Conservation (phyloP, 2,329 filamentous ascomycete species). For the Verticillium nonalfalfae region DNA sequence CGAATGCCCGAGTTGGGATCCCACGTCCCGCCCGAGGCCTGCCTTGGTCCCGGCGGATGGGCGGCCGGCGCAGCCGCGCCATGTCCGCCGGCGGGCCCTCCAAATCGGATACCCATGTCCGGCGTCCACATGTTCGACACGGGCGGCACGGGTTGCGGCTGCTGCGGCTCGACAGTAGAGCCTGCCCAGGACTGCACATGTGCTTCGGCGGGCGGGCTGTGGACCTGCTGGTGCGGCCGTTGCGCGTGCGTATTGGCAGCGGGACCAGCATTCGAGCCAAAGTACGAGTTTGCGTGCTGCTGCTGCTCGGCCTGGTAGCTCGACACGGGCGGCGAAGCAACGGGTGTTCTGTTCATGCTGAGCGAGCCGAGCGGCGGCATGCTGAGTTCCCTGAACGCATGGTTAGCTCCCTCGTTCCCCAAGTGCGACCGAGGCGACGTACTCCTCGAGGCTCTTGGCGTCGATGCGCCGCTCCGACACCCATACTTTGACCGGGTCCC, state of each 20-base stretch:
- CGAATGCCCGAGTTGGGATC: constrained; percentile 52
- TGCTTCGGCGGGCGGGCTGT: constrained; percentile 30
- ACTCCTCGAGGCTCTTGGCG: constrained; percentile 72
- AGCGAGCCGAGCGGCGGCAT: constrained; percentile 45
- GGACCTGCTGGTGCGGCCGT: constrained; percentile 19
- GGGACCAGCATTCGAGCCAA: constrained; percentile 7
- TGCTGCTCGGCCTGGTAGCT: constrained; percentile 9
- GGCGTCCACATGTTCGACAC: constrained; percentile 64
- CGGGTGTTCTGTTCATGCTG: constrained; percentile 24
- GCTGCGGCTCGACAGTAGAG: constrained; percentile 49
- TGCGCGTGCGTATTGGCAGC: constrained; percentile 5
- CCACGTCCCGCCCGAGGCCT: constrained; percentile 41
- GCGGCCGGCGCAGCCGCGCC: constrained; percentile 6
- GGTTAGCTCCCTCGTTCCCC: background rate
- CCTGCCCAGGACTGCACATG: constrained; percentile 54
- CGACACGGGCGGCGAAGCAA: constrained; percentile 13
- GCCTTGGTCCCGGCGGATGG: constrained; percentile 10
- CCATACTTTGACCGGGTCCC: constrained; percentile 72
- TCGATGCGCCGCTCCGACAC: constrained; percentile 76
- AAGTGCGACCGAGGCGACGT: constrained; percentile 22
- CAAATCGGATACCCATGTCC: constrained; percentile 75
- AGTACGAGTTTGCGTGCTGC: constrained; percentile 11
- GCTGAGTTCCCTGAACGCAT: constrained; percentile 35
- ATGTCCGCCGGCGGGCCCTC: constrained; percentile 28
- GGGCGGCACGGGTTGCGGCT: constrained; percentile 39